These are phyloP conservation scores for Fusarium piperis DNA, from an alignment of 2,329 filamentous ascomycete genomes.

Conservation along the genomic window DNA sequence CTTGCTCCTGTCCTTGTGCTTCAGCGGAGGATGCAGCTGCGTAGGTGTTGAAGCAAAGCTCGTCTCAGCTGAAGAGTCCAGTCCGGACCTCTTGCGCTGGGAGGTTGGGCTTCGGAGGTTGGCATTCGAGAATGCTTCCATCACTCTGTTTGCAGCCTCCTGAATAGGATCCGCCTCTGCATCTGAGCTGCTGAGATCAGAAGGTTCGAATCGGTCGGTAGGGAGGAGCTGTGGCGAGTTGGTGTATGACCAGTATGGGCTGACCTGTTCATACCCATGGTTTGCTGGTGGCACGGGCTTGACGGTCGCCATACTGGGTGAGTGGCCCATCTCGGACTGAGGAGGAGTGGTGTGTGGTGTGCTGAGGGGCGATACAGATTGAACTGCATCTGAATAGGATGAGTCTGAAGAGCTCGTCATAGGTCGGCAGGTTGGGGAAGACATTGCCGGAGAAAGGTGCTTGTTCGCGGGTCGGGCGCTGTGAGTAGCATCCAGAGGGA, in stretches of 20 bases:
- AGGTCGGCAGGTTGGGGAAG: conserved; percentile 21
- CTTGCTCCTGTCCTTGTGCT: conserved; percentile 40
- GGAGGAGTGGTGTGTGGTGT: conserved; percentile 54
- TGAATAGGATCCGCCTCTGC: conserved; percentile 43
- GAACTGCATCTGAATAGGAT: conserved; percentile 51
- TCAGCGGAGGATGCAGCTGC: conserved; percentile 53
- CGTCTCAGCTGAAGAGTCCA: conserved; percentile 23
- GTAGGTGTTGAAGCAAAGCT: conserved; percentile 47
- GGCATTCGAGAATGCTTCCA: conserved; percentile 45
- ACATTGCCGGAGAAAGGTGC: conserved; percentile 1
- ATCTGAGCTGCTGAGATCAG: conserved; percentile 18
- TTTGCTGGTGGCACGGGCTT: conserved; percentile 14
- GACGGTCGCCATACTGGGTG: conserved; percentile 21
- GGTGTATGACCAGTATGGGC: conserved; percentile 35
- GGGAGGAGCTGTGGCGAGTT: conserved; percentile 32
- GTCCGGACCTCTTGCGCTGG: conserved; percentile 28
- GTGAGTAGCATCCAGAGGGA: conserved; percentile 1
- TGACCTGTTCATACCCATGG: conserved; percentile 13
- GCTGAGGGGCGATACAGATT: conserved; percentile 47
- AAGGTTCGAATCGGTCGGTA: conserved; percentile 32
- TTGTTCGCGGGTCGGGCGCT: conserved; percentile 10
- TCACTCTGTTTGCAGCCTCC: conserved; percentile 45
- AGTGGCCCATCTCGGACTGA: conserved; percentile 50
- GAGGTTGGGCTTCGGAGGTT: conserved; percentile 25
- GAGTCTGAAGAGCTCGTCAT: conserved; percentile 49